Evolutionary conservation across 805 yeast genomes (phyloP).

Genomic region (Blastobotrys attinorum): DNA sequence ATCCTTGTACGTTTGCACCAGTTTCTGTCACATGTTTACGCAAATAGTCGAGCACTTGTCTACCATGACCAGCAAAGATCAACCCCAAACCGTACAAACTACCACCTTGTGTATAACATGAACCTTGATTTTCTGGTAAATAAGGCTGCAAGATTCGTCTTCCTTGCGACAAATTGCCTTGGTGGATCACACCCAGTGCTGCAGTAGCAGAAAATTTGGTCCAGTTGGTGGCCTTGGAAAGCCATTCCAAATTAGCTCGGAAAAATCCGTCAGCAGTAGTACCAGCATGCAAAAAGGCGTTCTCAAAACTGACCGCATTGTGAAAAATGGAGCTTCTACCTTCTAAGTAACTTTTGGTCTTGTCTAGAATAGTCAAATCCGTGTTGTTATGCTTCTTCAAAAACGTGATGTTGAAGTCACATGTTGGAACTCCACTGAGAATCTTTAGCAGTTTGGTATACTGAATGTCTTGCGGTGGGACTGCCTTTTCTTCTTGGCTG

Average conservation of each 20-base stretch:
- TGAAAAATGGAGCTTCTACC: conserved; percentile 92
- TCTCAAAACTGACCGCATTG: conserved; percentile 89
- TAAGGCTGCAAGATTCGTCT: conserved; percentile 81
- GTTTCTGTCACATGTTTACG: conserved; percentile 53
- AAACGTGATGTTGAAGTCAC: conserved; percentile 87
- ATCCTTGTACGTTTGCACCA: conserved; percentile 33
- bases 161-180: conserved; percentile 90
- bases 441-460: conserved; percentile 49
- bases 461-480: conserved; percentile 27
- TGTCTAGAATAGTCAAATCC: conserved; percentile 72
- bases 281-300: conserved; percentile 92
- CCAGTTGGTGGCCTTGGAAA: conserved; percentile 97
- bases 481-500: conserved; percentile 21
- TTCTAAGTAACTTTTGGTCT: conserved; percentile 73
- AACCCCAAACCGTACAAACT: conserved; percentile 88
- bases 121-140: conserved; percentile 69
- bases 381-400: conserved; percentile 80
- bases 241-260: conserved; percentile 87
- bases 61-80: conserved; percentile 93
- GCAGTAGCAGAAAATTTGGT: conserved; percentile 97
- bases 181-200: conserved; percentile 93
- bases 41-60: conserved; percentile 68
- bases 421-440: conserved; percentile 85
- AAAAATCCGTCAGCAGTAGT: conserved; percentile 92
- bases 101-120: conserved; percentile 92